Evolutionary conservation across 2,329 filamentous ascomycete species (phyloP), one percentile per base, ranked within the genome.

Genomic region (Ilyonectria sp.): DNA sequence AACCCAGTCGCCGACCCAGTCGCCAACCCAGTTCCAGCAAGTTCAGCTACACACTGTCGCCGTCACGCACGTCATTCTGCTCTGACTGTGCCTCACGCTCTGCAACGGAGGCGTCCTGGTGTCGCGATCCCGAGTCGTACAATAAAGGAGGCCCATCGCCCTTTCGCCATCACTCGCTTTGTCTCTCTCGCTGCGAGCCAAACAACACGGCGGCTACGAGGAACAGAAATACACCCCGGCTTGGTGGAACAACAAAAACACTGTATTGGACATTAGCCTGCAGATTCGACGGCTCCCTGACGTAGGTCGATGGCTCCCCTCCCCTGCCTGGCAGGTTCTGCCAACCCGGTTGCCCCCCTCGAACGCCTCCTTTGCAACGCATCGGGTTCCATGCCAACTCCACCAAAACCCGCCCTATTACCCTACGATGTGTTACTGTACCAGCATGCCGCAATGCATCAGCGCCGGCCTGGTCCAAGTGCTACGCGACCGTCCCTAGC

Each of bases 311-410:
- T 31, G 19, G 6, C 50, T 26, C 43, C 5, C 60, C 60, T 47
- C 37, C 47, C 44, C 57, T 21, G 50, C 57, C 50, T 55, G 49
- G 55, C 55, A 59, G 37, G 58, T 37, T 33, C 35, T 53, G 56
- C 53, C 46, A 66, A 60, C 63, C 58, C 56, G 58, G 46, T 58
- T 58, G 19, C 35, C 35, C 62, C 62, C 49, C 40, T 56, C 44
- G 52, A 60, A 61, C 63, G 52, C 63, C 58, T 66, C 58, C 63
- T 43, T 56, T 66, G 63, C 59, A 57, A 61, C 63, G 61, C 63
- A 29, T 65, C 44, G 57, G 63, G 63, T 65, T 65, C 63, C 63
- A 65, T 65, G 29, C 56, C 49, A 21, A 35, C 50, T 53, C 50
- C 50, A 53, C 56, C 56, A 59, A 53, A 59, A 50, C 55, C 50